Evolutionary conservation across 2,329 filamentous ascomycete species (phyloP), one percentile per base, ranked within the genome.

Genomic region (Ceratocystis alfenasii): DNA sequence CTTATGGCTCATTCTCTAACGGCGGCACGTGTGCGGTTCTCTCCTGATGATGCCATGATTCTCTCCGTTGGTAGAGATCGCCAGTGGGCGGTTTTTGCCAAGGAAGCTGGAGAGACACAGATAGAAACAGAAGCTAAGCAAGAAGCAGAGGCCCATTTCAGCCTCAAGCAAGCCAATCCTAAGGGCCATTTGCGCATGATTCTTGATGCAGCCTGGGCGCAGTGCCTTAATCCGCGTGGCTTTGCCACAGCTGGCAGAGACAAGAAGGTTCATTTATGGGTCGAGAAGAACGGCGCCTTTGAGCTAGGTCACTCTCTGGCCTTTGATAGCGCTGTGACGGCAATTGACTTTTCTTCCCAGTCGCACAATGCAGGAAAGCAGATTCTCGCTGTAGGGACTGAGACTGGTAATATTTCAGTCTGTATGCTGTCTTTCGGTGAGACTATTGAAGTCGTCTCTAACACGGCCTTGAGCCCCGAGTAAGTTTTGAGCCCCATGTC

Each of bases 181-280:
- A 96, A 95, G 75, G 93, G 89, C 0, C 94, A 99, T 74, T 81
- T 88, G 3, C 81, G 94, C 67, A 97, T 99, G 91, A 92, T 99
- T 59, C 80, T 97, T 15, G 90, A 91, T 72, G 88, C 86, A 1
- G 84, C 89, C 1, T 99, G 94, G 93, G 86, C 87, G 0, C 87
- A 87, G 1, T 33, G 80, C 74, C 17, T 72, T 5, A 69, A 72
- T 1, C 72, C 6, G 72, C 71, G 75, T 8, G 72, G 80, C 8
- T 99, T 99, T 75, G 88, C 88, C 12, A 99, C 94, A 0, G 93
- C 92, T 1, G 90, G 92, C 2, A 82, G 94, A 71, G 94, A 99
- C 75, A 97, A 95, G 77, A 81, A 81, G 30, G 86, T 95, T 46
- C 89, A 88, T 72, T 72, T 92, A 55, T 93, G 89, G 89, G 68